Evolutionary conservation across 352 stramenopile genomes (phyloP).

Genomic region (Phytophthora tubulina): DNA sequence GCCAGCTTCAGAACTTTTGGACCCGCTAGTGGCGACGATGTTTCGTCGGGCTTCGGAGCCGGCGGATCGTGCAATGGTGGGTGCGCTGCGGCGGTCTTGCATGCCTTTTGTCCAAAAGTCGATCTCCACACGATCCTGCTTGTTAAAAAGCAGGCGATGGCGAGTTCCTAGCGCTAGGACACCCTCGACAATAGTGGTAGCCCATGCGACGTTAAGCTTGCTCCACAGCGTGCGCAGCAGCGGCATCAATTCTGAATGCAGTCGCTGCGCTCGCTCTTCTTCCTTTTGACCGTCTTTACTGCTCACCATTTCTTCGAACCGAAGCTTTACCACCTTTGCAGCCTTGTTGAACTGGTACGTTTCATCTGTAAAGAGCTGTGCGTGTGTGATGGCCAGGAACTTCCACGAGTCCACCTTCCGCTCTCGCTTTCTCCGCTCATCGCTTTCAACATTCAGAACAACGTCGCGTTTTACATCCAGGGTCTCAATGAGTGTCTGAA

Average conservation of each 20-base stretch:
- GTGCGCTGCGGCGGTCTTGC: slow-evolving; percentile 57
- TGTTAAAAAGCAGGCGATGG: slow-evolving; percentile 61
- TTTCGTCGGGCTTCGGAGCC: slow-evolving; percentile 77
- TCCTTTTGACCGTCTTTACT: slow-evolving; percentile 17
- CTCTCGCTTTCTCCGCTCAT: slow-evolving; percentile 13
- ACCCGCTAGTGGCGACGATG: slow-evolving; percentile 50
- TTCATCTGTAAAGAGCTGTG: slow-evolving; percentile 83
- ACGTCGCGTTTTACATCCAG: slow-evolving; percentile 51
- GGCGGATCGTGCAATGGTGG: slow-evolving; percentile 44
- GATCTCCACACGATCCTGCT: slow-evolving; percentile 57
- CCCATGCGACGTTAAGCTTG: slow-evolving; percentile 65
- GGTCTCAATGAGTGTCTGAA: slow-evolving; percentile 55
- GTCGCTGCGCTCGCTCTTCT: slow-evolving; percentile 13
- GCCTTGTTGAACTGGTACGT: slow-evolving; percentile 84
- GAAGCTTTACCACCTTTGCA: slow-evolving; percentile 65
- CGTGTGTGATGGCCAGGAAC: slow-evolving; percentile 66
- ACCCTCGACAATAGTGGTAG: slow-evolving; percentile 66
- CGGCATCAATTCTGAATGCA: slow-evolving; percentile 64
- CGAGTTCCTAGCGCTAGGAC: slow-evolving; percentile 65
- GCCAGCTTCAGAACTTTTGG: slow-evolving; percentile 63
- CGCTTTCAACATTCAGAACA: slow-evolving; percentile 27
- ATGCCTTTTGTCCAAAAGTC: slow-evolving; percentile 76
- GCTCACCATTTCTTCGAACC: slow-evolving; percentile 50
- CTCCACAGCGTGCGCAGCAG: slow-evolving; percentile 67
- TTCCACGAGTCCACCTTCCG: slow-evolving; percentile 56